Evolutionary conservation across 2,329 filamentous ascomycete species (phyloP).

Genomic region (Ilyonectria robusta): DNA sequence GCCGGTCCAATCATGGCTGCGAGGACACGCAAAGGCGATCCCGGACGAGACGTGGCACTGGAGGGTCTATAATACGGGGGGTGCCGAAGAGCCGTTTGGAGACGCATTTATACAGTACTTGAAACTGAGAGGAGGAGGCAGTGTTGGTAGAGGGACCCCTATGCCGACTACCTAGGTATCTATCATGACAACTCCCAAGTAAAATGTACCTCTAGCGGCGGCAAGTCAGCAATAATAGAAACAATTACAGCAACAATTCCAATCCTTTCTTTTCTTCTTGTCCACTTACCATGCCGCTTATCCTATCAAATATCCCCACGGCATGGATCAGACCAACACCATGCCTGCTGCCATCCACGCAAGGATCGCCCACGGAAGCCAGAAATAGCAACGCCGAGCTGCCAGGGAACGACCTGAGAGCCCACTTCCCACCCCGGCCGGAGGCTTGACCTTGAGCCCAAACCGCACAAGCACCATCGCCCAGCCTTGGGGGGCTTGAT

Average conservation of each 20-base stretch:
- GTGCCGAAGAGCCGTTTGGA: constrained; percentile 30
- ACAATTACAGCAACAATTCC: not conserved
- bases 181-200: not conserved
- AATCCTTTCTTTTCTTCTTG: not conserved
- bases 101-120: not conserved
- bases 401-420: constrained; percentile 5
- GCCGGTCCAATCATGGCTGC: constrained; percentile 22
- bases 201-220: not conserved
- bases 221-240: not conserved
- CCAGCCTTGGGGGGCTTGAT: not conserved
- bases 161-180: not conserved
- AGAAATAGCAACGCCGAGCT: constrained; percentile 36
- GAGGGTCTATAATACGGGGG: constrained; percentile 1
- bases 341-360: constrained; percentile 20
- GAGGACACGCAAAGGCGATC: constrained; percentile 11
- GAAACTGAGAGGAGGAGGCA: not conserved
- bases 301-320: constrained; percentile 6
- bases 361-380: constrained; percentile 22
- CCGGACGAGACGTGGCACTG: not conserved
- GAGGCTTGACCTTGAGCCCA: constrained; percentile 22
- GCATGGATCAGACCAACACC: constrained; percentile 15
- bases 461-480: constrained; percentile 17
- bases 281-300: not conserved
- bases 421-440: constrained; percentile 16
- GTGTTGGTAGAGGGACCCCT: not conserved